Evolutionary conservation across 2,329 filamentous ascomycete genomes (phyloP), one percentile per base, ranked within the genome.

Genomic region (Ciborinia camelliae): DNA sequence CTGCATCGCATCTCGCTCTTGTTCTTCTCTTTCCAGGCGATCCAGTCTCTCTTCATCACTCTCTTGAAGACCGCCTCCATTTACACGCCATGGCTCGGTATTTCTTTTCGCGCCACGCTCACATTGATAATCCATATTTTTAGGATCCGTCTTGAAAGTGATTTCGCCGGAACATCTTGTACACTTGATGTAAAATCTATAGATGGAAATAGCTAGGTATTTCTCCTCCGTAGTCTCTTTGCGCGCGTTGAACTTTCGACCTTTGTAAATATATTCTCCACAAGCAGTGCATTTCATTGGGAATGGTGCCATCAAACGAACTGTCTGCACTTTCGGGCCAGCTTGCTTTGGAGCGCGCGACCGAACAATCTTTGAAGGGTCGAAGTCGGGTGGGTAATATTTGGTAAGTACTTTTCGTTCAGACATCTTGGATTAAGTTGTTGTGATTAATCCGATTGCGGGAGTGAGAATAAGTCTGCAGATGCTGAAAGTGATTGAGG

Each of bases 201-300:
- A 95, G 68, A 96, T 92, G 67, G 91, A 86, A 68, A 98, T 96
- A 58, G 85, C 85, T 54, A 97, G 86, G 79, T 99, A 99, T 71
- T 89, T 90, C 73, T 97, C 90, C 26, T 95, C 90, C 0, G 91
- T 92, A 0, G 90, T 97, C 75, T 97, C 92, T 75, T 99, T 99
- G 43, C 91, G 85, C 3, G 92, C 90, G 78, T 98, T 98, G 83
- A 98, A 98, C 74, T 97, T 98, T 67, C 93, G 86, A 0, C 93
- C 93, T 72, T 92, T 91, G 82, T 96, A 94, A 74, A 96, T 95
- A 80, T 89, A 97, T 78, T 96, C 90, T 73, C 86, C 86, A 73
- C 85, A 87, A 37, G 74, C 70, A 8, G 75, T 86, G 76, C 90
- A 93, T 74, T 88, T 88, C 87, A 93, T 91, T 60, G 84, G 86